A percentile compares a stretch with the other conserved stretches of the same genome.
Evolutionary conservation across 2,329 filamentous ascomycete species (phyloP).

Genomic region (Ophiostoma quercus): DNA sequence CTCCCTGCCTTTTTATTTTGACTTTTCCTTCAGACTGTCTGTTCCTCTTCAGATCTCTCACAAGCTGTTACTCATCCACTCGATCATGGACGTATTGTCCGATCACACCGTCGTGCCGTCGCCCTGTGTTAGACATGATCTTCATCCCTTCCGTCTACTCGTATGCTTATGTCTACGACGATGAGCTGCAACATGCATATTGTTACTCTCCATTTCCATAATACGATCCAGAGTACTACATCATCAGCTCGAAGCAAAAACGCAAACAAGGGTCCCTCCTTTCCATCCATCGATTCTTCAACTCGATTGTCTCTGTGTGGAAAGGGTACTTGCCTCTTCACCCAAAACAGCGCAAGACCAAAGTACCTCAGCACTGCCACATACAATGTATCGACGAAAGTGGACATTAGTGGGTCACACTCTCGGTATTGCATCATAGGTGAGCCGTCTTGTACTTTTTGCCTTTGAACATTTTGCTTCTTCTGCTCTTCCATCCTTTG

Average conservation of each 20-base stretch:
- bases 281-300: not conserved
- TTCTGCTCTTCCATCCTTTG: not conserved
- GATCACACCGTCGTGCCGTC: conserved; percentile 4
- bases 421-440: conserved; percentile 16
- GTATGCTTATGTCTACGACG: not conserved
- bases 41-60: not conserved
- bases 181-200: not conserved
- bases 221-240: not conserved
- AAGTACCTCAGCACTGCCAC: conserved; percentile 7
- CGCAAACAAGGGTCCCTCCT: conserved; percentile 1
- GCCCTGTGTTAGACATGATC: conserved; percentile 1
- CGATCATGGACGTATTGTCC: not conserved
- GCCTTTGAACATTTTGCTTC: too few species aligned
- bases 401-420: not conserved
- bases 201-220: not conserved
- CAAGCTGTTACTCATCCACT: not conserved
- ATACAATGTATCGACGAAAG: conserved; percentile 11
- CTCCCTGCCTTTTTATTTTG: not conserved
- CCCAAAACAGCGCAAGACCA: not conserved
- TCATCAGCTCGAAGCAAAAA: too few species aligned
- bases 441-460: conserved; percentile 13
- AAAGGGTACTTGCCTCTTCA: not conserved
- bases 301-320: not conserved
- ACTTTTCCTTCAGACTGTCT: not conserved
- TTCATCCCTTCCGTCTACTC: not conserved